A percentile compares a stretch with the other conserved stretches of the same genome.
Evolutionary conservation across 768 basidiomycete genomes (phyloP).

Genomic region (Gelatoporia subvermispora): DNA sequence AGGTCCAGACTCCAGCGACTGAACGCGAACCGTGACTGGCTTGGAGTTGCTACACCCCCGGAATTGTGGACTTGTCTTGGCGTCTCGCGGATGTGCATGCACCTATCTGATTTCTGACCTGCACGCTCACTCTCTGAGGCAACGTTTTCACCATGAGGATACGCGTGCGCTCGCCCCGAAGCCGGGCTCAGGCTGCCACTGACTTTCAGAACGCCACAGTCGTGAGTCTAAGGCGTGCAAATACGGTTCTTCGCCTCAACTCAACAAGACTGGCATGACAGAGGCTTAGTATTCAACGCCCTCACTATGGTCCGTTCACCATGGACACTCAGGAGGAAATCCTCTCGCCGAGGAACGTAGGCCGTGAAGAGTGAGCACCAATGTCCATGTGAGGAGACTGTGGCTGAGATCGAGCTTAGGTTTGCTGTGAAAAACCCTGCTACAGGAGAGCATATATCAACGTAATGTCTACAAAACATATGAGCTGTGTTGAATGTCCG

Average conservation of each 20-base stretch:
- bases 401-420: slow-evolving; percentile 24
- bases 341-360: slow-evolving; percentile 7
- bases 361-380: slow-evolving; percentile 18
- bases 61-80: too few relatives aligned
- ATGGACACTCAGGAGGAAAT: slow-evolving; percentile 12
- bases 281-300: slow-evolving; percentile 4
- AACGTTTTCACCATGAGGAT: background rate
- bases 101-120: too few relatives aligned
- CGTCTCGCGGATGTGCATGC: too few relatives aligned
- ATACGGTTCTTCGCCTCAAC: background rate
- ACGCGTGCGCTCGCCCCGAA: too few relatives aligned
- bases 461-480: slow-evolving; percentile 34
- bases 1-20: too few relatives aligned
- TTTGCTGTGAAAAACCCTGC: slow-evolving; percentile 65
- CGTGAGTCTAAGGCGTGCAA: too few relatives aligned
- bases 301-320: slow-evolving; percentile 22
- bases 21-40: too few relatives aligned
- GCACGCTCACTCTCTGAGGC: background rate
- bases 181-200: too few relatives aligned
- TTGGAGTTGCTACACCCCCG: too few relatives aligned
- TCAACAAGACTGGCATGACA: background rate
- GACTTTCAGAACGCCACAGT: too few relatives aligned
- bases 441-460: slow-evolving; percentile 52
- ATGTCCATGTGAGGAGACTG: background rate
- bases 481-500: background rate